Base-by-base conservation (phyloP, 2,329 filamentous ascomycete genomes). In the Chaetomium olivaceum region DNA sequence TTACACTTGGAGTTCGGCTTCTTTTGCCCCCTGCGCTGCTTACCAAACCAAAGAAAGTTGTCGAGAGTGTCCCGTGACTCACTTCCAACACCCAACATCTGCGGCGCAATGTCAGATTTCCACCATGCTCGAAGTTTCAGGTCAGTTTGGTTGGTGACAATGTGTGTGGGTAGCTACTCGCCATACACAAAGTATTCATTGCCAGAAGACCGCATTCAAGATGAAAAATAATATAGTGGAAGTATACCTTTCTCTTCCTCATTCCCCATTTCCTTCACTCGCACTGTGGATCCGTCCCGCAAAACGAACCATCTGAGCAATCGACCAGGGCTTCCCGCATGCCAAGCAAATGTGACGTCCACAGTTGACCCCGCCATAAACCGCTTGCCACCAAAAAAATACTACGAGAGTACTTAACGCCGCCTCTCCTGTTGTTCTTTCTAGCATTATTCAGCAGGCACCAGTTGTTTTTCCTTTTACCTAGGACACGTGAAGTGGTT, bases 331-430 rank as follows among this genome's bases (percentile, higher is more conserved):
- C 65, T 67, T 64, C 56, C 62, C 54, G 55, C 63, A 48, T 64
- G 68, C 68, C 68, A 69, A 68, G 68, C 33, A 56, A 55, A 61
- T 66, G 66, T 69, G 68, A 69, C 68, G 68, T 69, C 66, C 66
- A 67, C 63, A 69, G 43, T 63, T 43, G 50, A 66, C 68, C 68
- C 68, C 63, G 59, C 66, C 59, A 66, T 66, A 55, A 46, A 46
- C 39, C 12, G 36, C 23, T 67, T 68, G 70, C 70, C 70, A 71
- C 70, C 65, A 67, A 62, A 71, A 70, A 67, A 67, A 68, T 66
- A 61, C 51, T 29, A 46, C 16, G 4, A 27, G 12, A 31, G 56
- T 25, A 29, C 50, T 50, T 61, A 36, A 39, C 27, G 31, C 23
- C 51, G 39, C 46, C 29, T 19, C 51, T 11, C 31, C 48, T 48